These are phyloP conservation scores for Ceratopteris richardii DNA, from an alignment of 75 land plant genomes.

Conservation along the genomic window DNA sequence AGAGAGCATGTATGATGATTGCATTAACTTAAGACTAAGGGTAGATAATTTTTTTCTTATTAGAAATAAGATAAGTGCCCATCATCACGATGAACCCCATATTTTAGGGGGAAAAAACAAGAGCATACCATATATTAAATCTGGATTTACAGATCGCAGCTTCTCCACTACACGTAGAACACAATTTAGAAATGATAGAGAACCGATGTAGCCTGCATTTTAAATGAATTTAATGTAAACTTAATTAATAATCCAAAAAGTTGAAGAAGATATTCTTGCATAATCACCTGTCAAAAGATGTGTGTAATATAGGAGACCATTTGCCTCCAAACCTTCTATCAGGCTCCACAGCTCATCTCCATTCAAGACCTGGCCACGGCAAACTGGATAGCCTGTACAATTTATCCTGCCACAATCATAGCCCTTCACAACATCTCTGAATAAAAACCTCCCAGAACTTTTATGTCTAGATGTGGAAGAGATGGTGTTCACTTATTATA, in stretches of 20 bases:
- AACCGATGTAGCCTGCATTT: slow-evolving; percentile 94
- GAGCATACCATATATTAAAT: slow-evolving; percentile 68
- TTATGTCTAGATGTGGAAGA: too few species aligned
- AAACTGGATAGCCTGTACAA: slow-evolving; percentile 80
- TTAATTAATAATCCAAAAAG: too few species aligned
- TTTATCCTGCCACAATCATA: neutral
- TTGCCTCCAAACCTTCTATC: slow-evolving; percentile 90
- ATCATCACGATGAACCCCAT: too few species aligned
- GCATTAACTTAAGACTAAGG: too few species aligned
- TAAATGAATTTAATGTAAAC: too few species aligned
- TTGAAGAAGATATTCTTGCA: too few species aligned
- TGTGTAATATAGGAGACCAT: slow-evolving; percentile 73
- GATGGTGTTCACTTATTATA: too few species aligned
- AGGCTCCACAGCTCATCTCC: slow-evolving; percentile 83
- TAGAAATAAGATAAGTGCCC: too few species aligned
- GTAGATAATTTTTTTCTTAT: too few species aligned
- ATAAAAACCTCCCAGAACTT: too few species aligned
- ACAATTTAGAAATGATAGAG: slow-evolving; percentile 68
- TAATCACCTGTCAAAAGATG: slow-evolving; percentile 85
- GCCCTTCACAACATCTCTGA: neutral
- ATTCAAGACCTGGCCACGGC: slow-evolving; percentile 92
- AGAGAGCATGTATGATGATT: too few species aligned
- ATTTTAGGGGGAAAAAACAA: too few species aligned
- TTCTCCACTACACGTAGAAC: slow-evolving; percentile 68
- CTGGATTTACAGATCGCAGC: slow-evolving; percentile 70